Evolutionary conservation across 257 asterid genomes (phyloP).

Genomic region (Ehretia macrophylla): DNA sequence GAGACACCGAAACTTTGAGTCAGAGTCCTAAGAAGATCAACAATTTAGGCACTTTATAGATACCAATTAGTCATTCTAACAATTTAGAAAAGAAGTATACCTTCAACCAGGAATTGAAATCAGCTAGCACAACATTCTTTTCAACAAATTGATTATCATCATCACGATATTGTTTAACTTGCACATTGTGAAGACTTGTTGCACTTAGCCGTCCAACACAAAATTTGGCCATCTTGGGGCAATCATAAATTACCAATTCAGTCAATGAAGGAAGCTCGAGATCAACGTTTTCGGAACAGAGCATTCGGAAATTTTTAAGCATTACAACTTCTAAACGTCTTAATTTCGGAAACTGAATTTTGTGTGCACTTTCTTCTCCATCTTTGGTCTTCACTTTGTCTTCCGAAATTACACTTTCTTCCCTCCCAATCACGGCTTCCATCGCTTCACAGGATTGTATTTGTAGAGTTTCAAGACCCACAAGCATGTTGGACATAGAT

Average conservation of each 20-base stretch:
- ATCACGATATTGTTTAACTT: not conserved
- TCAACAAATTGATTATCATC: no score
- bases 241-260: not conserved
- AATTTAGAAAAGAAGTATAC: not conserved
- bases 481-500: no score
- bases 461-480: not conserved
- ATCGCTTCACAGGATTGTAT: not conserved
- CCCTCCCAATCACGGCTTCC: not conserved
- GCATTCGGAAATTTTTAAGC: not conserved
- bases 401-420: not conserved
- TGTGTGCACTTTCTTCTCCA: not conserved
- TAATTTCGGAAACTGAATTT: constrained; percentile 5
- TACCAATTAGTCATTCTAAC: no score
- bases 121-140: not conserved
- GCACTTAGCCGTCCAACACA: not conserved
- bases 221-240: not conserved
- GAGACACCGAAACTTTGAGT: not conserved
- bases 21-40: not conserved
- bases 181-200: not conserved
- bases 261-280: constrained; percentile 5
- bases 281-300: not conserved
- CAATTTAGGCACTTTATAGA: no score
- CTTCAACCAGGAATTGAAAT: constrained; percentile 6
- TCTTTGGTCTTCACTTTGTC: not conserved
- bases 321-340: not conserved